Evolutionary conservation across 2,329 filamentous ascomycete species (phyloP).

Genomic region (Fusarium coicis): DNA sequence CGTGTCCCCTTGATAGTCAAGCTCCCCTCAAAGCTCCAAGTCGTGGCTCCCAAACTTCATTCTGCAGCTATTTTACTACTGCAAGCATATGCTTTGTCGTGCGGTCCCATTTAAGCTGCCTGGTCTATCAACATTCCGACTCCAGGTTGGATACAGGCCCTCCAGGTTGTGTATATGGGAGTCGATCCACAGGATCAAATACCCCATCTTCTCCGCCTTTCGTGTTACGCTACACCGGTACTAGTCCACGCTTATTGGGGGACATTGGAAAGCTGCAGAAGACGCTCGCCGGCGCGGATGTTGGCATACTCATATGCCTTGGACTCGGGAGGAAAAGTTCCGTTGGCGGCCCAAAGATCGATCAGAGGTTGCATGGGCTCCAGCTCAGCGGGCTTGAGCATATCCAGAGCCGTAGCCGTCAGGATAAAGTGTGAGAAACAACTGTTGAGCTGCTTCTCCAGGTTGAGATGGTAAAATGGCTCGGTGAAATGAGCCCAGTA

Average conservation of each 20-base stretch:
- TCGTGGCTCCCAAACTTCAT: slow-evolving; percentile 37
- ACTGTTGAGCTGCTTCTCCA: slow-evolving; percentile 85
- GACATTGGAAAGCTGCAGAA: slow-evolving; percentile 61
- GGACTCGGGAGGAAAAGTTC: slow-evolving; percentile 82
- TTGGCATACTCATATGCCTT: slow-evolving; percentile 75
- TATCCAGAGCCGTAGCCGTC: slow-evolving; percentile 81
- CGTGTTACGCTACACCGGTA: slow-evolving; percentile 23
- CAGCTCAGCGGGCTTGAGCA: slow-evolving; percentile 88
- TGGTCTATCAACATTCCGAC: slow-evolving; percentile 10
- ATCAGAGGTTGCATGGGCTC: slow-evolving; percentile 97
- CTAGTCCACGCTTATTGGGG: slow-evolving; percentile 38
- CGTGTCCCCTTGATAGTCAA: slow-evolving; percentile 23
- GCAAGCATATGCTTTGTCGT: slow-evolving; percentile 33
- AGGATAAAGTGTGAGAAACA: slow-evolving; percentile 88
- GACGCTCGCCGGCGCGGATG: slow-evolving; percentile 66
- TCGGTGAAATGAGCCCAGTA: slow-evolving; percentile 96
- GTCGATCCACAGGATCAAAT: slow-evolving; percentile 15
- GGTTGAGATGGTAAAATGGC: slow-evolving; percentile 84
- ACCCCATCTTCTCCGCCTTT: slow-evolving; percentile 20
- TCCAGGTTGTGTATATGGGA: slow-evolving; percentile 36
- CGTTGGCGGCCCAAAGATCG: slow-evolving; percentile 90
- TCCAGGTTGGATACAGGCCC: slow-evolving; percentile 29
- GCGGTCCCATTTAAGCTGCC: slow-evolving; percentile 2
- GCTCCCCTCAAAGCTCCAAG: slow-evolving; percentile 22
- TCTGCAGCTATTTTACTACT: slow-evolving; percentile 38